phyloP scores from a whole-genome alignment of 305 asterid species.

The Fraxinus floribunda region DNA sequence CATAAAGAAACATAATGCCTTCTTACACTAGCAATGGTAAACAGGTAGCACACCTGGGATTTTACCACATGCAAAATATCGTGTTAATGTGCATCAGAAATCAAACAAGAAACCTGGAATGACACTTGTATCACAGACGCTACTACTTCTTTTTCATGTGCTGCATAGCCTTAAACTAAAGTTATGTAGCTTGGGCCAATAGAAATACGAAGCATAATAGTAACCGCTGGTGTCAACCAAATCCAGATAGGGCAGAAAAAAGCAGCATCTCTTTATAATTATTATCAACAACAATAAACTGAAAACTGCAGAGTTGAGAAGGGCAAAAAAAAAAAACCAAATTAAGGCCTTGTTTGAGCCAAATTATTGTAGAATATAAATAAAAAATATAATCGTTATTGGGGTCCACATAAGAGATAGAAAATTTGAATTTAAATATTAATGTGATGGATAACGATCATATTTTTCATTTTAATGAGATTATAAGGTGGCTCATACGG shows the following conservation, averaged over 20 bases:
- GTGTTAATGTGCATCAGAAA: not conserved
- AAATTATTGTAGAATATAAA: too few relatives aligned
- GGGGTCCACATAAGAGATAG: too few relatives aligned
- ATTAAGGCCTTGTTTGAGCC: too few relatives aligned
- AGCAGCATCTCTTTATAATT: not conserved
- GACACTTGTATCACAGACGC: not conserved
- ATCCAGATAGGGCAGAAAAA: too few relatives aligned
- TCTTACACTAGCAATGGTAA: not conserved
- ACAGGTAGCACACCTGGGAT: not conserved
- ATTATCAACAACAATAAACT: too few relatives aligned
- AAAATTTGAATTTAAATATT: too few relatives aligned
- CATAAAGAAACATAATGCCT: too few relatives aligned
- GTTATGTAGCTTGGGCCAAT: not conserved
- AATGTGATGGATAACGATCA: too few relatives aligned
- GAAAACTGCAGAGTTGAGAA: not conserved
- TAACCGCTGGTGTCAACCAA: not conserved
- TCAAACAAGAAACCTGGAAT: not conserved
- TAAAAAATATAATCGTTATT: too few relatives aligned
- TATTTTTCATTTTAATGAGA: too few relatives aligned
- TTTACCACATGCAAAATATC: not conserved
- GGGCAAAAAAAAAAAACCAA: too few relatives aligned
- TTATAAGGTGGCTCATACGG: too few relatives aligned
- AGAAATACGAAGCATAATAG: not conserved
- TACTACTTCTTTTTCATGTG: not conserved
- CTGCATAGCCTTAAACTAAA: not conserved